Percentiles rank a stretch among this genome's conserved stretches.
These are phyloP conservation scores for Juglanconis juglandina DNA, from an alignment of 2,329 filamentous ascomycete genomes.

Conservation along the genomic window DNA sequence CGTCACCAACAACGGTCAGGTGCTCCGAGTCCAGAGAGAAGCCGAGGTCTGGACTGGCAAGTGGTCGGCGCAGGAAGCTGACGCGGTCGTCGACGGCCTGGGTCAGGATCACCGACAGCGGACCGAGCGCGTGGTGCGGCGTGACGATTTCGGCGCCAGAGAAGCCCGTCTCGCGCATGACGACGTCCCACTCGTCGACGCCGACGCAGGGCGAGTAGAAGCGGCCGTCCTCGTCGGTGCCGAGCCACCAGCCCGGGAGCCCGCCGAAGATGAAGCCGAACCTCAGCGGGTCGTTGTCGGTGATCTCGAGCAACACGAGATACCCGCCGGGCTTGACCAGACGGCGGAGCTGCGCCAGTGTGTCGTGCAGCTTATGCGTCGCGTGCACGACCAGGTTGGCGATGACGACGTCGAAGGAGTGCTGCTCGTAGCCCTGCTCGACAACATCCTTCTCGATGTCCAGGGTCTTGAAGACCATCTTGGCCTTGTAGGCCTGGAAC, in stretches of 20 bases:
- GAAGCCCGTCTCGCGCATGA: not conserved
- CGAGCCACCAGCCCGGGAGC: not conserved
- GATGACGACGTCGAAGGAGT: conserved; percentile 30
- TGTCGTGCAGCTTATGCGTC: conserved; percentile 20
- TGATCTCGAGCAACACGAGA: conserved; percentile 28
- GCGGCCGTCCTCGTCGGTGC: not conserved
- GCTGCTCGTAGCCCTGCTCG: conserved; percentile 29
- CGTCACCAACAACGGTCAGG: not conserved
- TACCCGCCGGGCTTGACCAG: conserved; percentile 31
- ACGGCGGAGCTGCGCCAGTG: conserved; percentile 22
- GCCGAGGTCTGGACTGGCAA: not conserved
- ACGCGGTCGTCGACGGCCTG: not conserved
- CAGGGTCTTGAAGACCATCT: conserved; percentile 15
- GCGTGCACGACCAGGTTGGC: conserved; percentile 30
- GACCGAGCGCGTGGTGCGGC: not conserved
- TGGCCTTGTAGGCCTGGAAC: not conserved
- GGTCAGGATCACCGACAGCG: not conserved
- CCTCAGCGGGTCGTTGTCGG: not conserved
- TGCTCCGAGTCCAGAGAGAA: not conserved
- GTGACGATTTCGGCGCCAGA: not conserved
- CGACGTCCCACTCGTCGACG: not conserved
- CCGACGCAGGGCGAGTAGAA: not conserved
- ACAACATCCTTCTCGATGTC: conserved; percentile 27
- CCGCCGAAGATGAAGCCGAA: conserved; percentile 20
- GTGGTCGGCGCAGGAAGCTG: not conserved